These are phyloP conservation scores for Alternaria viburni DNA, from an alignment of 2,329 filamentous ascomycete genomes.

Conservation along the genomic window DNA sequence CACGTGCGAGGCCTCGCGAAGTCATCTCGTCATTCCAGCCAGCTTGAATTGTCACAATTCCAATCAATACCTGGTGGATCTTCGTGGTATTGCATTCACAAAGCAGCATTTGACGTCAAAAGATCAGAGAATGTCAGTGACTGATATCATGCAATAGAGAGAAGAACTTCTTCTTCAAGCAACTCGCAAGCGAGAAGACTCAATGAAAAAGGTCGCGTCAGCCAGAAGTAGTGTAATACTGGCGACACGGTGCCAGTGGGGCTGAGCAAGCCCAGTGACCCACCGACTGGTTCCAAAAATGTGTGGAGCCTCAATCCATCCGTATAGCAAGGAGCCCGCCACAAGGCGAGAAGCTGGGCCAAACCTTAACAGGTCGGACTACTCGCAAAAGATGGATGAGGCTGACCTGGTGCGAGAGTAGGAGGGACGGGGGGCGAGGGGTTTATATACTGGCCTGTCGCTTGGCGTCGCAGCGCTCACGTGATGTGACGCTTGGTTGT, in stretches of 20 bases:
- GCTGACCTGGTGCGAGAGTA: background rate
- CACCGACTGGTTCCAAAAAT: constrained; percentile 16
- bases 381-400: no score
- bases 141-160: background rate
- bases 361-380: no score
- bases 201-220: constrained; percentile 30
- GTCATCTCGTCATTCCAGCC: background rate
- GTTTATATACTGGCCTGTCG: background rate
- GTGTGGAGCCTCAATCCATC: no score
- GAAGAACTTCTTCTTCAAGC: constrained; percentile 26
- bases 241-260: constrained; percentile 20
- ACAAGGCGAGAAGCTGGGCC: no score
- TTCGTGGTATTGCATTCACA: background rate
- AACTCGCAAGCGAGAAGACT: constrained; percentile 23
- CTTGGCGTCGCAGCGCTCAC: background rate
- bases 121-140: background rate
- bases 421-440: background rate
- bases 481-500: background rate
- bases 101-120: background rate
- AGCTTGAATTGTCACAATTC: background rate
- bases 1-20: background rate
- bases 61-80: background rate
- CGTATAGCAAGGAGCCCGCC: no score
- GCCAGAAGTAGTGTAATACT: constrained; percentile 23
- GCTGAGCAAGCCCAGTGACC: constrained; percentile 22